Evolutionary conservation across 495 filamentous ascomycete genomes (phyloP), one percentile per base, ranked within the genome.

Genomic region (Xylaria sp.): DNA sequence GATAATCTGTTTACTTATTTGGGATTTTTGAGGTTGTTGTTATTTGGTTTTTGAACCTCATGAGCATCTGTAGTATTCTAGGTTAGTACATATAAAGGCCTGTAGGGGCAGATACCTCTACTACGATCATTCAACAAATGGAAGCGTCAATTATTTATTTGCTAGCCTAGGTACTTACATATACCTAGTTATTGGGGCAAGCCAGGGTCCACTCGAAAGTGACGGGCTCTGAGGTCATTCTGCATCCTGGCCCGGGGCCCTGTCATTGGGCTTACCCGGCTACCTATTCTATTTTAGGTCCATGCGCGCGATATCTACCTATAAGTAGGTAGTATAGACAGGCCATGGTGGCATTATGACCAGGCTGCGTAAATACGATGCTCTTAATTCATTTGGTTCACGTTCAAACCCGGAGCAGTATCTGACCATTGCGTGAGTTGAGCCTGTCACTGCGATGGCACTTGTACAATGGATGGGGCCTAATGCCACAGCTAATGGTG

Each of bases 141-240:
- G n/a, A n/a, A n/a, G 43, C 6, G 43, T n/a, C n/a, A 50, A 50
- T n/a, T 11, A 50, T 37, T n/a, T n/a, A n/a, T n/a, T n/a, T n/a
- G n/a, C n/a, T n/a, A n/a, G n/a, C n/a, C n/a, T n/a, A n/a, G n/a
- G n/a, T n/a, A n/a, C n/a, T n/a, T n/a, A n/a, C n/a, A n/a, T n/a
- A n/a, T n/a, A n/a, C n/a, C n/a, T n/a, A n/a, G n/a, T n/a, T n/a
- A n/a, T 24, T 50, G n/a, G 14, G 21, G 24, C 19, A 44, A 19
- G 37, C 1, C 24, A 26, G 37, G 58, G 29, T 61, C 58, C 58
- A 61, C 35, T 43, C 41, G 11, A 61, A 61, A 61, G 35, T 6
- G 58, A 40, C 12, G 35, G 58, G 29, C 8, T 46, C 59, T 62
- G 59, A 62, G 59, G 59, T 43, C 59, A 65, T 35, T 52, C 43